Evolutionary conservation across 768 basidiomycete species (phyloP), one percentile per base, ranked within the genome.

Genomic region (Coprinellus micaceus): DNA sequence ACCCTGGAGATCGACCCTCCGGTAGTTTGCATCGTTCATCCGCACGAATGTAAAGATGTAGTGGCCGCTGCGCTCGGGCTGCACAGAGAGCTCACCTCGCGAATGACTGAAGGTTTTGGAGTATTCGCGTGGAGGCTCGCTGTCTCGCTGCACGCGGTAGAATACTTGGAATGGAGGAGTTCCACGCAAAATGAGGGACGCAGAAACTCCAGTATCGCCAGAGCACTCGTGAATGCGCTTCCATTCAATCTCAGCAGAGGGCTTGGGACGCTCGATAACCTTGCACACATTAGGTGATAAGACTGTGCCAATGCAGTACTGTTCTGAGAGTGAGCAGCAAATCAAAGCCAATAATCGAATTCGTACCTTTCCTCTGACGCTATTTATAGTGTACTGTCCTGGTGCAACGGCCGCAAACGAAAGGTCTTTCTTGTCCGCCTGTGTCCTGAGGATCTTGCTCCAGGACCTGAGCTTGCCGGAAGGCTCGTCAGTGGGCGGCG

Each of bases 151-250:
- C 55, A 82, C 81, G 12, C 78, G 82, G 69, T 94, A 97, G 64
- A 83, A 83, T 11, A 96, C 83, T 48, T 81, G 79, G 81, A 97
- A 98, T 5, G 95, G 95, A 25, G 94, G 87, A 3, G 87, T 88
- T 15, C 95, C 96, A 49, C 87, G 89, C 48, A 98, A 78, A 56
- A 94, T 81, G 49, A 97, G 82, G 3, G 88, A 85, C 2, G 91
- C 94, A 12, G 87, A 87, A 46, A 96, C 91, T 7, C 96, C 95
- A 17, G 90, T 94, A 63, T 97, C 95, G 1, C 91, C 89, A 48
- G 91, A 91, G 67, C 94, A 94, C 75, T 95, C 93, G 58, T 94
- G 91, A 57, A 95, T 89, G 49, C 86, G 86, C 63, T 86, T 89
- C 84, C 91, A 93, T 70, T 88, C 82, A 57, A 96, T 90, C 64